These are phyloP conservation scores for Aquanectria penicillioides DNA, from an alignment of 2,329 filamentous ascomycete species.

Conservation along the genomic window DNA sequence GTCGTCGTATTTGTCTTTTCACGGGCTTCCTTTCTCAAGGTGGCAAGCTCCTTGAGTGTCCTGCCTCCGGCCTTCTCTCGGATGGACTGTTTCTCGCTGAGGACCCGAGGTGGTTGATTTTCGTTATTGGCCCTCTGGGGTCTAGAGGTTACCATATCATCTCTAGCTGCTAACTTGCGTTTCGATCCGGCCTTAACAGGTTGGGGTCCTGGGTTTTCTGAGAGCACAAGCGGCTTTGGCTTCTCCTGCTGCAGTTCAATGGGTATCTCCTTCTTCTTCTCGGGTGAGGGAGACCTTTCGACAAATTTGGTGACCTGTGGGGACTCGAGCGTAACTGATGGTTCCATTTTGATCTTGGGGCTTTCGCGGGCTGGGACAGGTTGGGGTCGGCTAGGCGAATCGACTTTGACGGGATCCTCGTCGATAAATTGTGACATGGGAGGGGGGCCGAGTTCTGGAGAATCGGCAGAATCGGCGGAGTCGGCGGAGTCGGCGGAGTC, in stretches of 20 bases:
- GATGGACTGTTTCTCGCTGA: slow-evolving; percentile 42
- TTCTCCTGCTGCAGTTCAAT: slow-evolving; percentile 1
- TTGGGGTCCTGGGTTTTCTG: slow-evolving; percentile 29
- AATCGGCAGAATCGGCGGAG: slow-evolving; percentile 63
- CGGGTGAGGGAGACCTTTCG: slow-evolving; percentile 38
- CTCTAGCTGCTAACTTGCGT: slow-evolving; percentile 65
- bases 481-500: too few species aligned
- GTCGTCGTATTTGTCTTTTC: slow-evolving; percentile 43
- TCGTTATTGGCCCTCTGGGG: slow-evolving; percentile 41
- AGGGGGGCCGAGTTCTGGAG: slow-evolving; percentile 75
- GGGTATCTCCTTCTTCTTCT: slow-evolving; percentile 37
- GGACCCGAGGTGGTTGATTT: slow-evolving; percentile 36
- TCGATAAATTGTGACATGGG: slow-evolving; percentile 69
- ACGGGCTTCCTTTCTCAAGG: slow-evolving; percentile 53
- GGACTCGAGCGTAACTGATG: slow-evolving; percentile 45
- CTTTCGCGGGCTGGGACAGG: slow-evolving; percentile 29
- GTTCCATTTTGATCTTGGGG: slow-evolving; percentile 41
- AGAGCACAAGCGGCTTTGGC: neutral
- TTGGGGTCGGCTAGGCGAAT: slow-evolving; percentile 53
- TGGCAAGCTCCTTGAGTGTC: slow-evolving; percentile 58
- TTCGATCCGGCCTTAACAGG: slow-evolving; percentile 62
- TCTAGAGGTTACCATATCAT: slow-evolving; percentile 58
- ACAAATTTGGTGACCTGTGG: slow-evolving; percentile 36
- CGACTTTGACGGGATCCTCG: slow-evolving; percentile 63
- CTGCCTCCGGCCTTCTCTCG: slow-evolving; percentile 51